Base-by-base conservation (phyloP, 1,284 basidiomycete genomes). In the Cystobasidiaceae sp. region DNA sequence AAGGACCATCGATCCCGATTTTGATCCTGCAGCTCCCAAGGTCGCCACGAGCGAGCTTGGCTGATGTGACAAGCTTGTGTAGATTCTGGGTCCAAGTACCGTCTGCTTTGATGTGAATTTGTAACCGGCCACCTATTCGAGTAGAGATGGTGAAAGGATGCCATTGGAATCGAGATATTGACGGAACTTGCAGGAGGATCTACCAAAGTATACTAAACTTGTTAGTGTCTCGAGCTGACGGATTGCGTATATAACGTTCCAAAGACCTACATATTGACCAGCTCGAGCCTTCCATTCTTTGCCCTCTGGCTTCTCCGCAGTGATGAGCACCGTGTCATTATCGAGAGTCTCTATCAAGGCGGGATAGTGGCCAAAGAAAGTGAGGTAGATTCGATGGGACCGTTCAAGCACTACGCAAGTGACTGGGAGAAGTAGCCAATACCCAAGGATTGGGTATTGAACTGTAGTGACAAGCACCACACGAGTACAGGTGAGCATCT, bases 31-130 rank as follows among this genome's bases (percentile, higher is more conserved):
- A 17, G n/a, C 56, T 44, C 25, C 45, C 50, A 30, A 39, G 37
- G 11, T 11, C n/a, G 19, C n/a, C n/a, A n/a, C n/a, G n/a, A n/a
- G 43, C 50, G 23, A 34, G 21, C 30, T 64, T 46, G 6, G 50
- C 50, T 33, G 28, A 44, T 17, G 25, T 41, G 30, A 44, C 52
- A 4, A 64, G 4, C 30, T 55, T 41, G 34, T 64, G 61, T 21
- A 64, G 44, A 13, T 48, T 44, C 13, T 46, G 27, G 15, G 61
- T 64, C 61, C 61, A 64, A 43, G 55, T 55, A 7, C 61, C 61
- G 19, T 64, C 61, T 9, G 61, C 61, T 56, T 64, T 64, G 30
- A 64, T 56, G 33, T 64, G 61, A 13, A 64, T 43, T 56, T 64
- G 61, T 7, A 64, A 33, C 13, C 61, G 61, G 23, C 19, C 37